Conservation (phyloP, 768 basidiomycete species). For the Dictyophora rubrovolvata region DNA sequence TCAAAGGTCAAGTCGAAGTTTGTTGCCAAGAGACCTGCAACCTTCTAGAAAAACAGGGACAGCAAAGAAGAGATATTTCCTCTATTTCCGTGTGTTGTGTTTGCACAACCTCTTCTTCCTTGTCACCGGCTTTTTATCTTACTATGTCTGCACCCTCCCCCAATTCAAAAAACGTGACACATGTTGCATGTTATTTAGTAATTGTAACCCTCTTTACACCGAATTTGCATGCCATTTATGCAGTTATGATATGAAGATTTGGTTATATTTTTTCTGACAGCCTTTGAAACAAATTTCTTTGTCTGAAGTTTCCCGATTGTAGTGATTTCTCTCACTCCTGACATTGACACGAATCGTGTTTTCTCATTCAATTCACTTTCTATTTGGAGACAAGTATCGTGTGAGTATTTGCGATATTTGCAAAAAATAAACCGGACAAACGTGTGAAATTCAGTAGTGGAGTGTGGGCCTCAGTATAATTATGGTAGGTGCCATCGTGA, state of each 20-base stretch:
- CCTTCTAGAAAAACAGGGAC: slow-evolving; percentile 37
- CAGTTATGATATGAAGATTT: not conserved
- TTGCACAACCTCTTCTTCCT: too few relatives aligned
- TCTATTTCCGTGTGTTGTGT: too few relatives aligned
- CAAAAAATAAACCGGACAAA: not conserved
- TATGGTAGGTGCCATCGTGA: not conserved
- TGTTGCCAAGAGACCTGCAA: slow-evolving; percentile 64
- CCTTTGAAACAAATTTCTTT: not conserved
- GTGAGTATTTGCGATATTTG: not conserved
- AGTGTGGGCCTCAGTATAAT: not conserved
- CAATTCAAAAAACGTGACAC: not conserved
- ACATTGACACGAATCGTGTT: not conserved
- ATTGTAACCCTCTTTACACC: not conserved
- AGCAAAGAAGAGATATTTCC: not conserved
- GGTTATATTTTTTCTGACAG: too few relatives aligned
- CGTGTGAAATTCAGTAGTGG: not conserved
- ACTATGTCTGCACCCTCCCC: not conserved
- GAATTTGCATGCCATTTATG: not conserved
- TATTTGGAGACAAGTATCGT: not conserved
- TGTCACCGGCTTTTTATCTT: too few relatives aligned
- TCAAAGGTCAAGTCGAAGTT: slow-evolving; percentile 71
- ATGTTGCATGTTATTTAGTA: not conserved
- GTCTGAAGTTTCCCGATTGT: not conserved
- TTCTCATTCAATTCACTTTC: not conserved
- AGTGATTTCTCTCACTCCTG: not conserved